Percentiles rank a stretch among this genome's conserved stretches.
Evolutionary conservation across 2,329 filamentous ascomycete species (phyloP).

Genomic region (Hypoxylon sp.): DNA sequence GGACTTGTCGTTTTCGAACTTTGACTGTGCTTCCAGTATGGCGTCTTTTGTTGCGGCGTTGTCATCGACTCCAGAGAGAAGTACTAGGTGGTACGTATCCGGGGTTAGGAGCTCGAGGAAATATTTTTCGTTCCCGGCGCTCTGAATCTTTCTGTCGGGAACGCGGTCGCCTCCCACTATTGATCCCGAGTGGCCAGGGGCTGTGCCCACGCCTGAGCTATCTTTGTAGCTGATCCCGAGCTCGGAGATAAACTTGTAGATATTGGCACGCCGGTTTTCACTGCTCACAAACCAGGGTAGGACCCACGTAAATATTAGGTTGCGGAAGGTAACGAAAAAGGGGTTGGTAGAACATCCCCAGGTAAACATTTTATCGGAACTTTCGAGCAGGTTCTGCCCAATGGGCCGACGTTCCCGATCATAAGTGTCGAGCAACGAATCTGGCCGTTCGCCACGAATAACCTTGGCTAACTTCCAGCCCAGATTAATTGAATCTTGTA

Average conservation of each 20-base stretch:
- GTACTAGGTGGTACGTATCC: constrained; percentile 47
- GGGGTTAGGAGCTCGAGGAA: constrained; percentile 48
- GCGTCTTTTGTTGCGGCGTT: constrained; percentile 36
- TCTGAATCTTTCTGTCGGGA: constrained; percentile 54
- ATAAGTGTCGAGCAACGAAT: constrained; percentile 64
- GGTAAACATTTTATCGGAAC: constrained; percentile 59
- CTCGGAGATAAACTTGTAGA: constrained; percentile 58
- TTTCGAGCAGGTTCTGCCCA: constrained; percentile 59
- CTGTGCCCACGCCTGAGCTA: constrained; percentile 54
- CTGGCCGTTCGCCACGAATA: constrained; percentile 53
- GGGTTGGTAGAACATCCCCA: constrained; percentile 56
- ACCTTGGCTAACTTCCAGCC: constrained; percentile 66
- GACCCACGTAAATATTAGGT: constrained; percentile 58
- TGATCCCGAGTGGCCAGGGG: constrained; percentile 51
- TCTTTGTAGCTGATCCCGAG: constrained; percentile 59
- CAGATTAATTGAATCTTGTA: constrained; percentile 65
- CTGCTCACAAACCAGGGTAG: constrained; percentile 55
- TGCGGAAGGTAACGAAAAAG: constrained; percentile 57
- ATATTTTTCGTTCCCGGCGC: constrained; percentile 40
- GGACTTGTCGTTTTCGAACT: constrained; percentile 17
- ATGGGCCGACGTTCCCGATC: constrained; percentile 64
- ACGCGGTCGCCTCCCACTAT: constrained; percentile 65
- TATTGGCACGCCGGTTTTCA: constrained; percentile 42
- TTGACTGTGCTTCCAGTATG: constrained; percentile 31
- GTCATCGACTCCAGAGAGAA: constrained; percentile 49